A percentile compares a stretch with the other conserved stretches of the same genome.
Conservation (phyloP, 768 basidiomycete species). For the Dacryopinax spathularia region DNA sequence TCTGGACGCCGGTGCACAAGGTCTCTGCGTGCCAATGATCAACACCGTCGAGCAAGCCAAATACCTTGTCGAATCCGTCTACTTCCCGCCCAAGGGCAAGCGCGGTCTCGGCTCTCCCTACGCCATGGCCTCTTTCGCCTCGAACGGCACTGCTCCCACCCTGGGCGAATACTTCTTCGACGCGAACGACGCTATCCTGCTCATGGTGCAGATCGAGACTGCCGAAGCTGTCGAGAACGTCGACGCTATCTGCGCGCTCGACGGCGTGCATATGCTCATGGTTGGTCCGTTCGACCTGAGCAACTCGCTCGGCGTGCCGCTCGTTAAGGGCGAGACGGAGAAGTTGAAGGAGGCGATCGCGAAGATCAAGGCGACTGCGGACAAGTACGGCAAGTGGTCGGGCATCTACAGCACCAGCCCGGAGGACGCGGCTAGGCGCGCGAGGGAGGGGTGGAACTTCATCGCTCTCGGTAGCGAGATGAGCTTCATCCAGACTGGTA, state of each 20-base stretch:
- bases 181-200: slow-evolving; percentile 42
- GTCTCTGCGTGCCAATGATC: slow-evolving; percentile 25
- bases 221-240: slow-evolving; percentile 44
- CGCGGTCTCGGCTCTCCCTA: slow-evolving; percentile 26
- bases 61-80: slow-evolving; percentile 20
- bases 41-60: slow-evolving; percentile 22
- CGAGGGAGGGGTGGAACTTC: slow-evolving; percentile 10
- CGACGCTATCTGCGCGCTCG: slow-evolving; percentile 43
- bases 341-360: slow-evolving; percentile 24
- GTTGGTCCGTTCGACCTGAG: slow-evolving; percentile 26
- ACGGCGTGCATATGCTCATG: slow-evolving; percentile 35
- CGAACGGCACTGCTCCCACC: slow-evolving; percentile 12
- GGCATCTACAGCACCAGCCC: slow-evolving; percentile 21
- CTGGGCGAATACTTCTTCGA: slow-evolving; percentile 20
- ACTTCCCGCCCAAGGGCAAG: slow-evolving; percentile 24
- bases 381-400: slow-evolving; percentile 22
- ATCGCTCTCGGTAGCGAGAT: background rate
- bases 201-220: slow-evolving; percentile 58
- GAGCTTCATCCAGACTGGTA: background rate
- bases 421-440: slow-evolving; percentile 12
- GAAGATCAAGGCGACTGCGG: slow-evolving; percentile 20
- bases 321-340: slow-evolving; percentile 17
- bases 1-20: slow-evolving; percentile 25
- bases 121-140: slow-evolving; percentile 20
- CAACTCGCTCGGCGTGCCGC: slow-evolving; percentile 19